Percentiles rank a stretch among this genome's conserved stretches.
Evolutionary conservation across 2,329 filamentous ascomycete genomes (phyloP).

Genomic region (Periconia digitata): DNA sequence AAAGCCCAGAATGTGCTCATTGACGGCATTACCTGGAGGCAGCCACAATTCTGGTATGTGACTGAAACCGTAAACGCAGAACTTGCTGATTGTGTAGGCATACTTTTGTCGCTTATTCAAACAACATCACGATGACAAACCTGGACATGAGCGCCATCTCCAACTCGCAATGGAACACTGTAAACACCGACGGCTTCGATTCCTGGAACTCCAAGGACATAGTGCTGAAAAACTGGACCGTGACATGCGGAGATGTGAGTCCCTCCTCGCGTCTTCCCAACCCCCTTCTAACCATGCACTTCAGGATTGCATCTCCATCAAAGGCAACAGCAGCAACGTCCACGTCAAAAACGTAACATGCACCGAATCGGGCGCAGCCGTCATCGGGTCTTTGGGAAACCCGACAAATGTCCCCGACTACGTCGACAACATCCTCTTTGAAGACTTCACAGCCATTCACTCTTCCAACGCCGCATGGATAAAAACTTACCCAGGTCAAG

Average conservation of each 20-base stretch:
- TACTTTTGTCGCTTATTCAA: constrained; percentile 49
- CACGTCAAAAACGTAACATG: constrained; percentile 63
- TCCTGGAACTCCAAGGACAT: constrained; percentile 55
- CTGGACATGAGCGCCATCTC: constrained; percentile 55
- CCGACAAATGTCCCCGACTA: constrained; percentile 58
- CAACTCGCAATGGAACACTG: constrained; percentile 48
- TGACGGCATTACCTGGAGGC: constrained; percentile 47
- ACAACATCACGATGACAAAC: constrained; percentile 57
- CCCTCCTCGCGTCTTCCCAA: neutral
- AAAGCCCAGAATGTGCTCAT: constrained; percentile 49
- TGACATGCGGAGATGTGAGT: constrained; percentile 35
- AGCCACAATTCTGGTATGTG: constrained; percentile 52
- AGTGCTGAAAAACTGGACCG: constrained; percentile 50
- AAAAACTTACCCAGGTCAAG: constrained; percentile 40
- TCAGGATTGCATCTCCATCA: constrained; percentile 65
- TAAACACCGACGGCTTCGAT: constrained; percentile 56
- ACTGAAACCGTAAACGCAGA: neutral
- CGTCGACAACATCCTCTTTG: constrained; percentile 53
- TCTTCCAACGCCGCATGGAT: constrained; percentile 33
- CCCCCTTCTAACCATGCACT: neutral
- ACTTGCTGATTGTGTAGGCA: constrained; percentile 30
- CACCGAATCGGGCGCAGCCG: constrained; percentile 60
- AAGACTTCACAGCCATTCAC: constrained; percentile 33
- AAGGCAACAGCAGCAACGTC: constrained; percentile 61
- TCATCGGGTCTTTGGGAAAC: constrained; percentile 62